Conservation (phyloP, 108 stramenopile genomes). For the Nitzschia sp. region DNA sequence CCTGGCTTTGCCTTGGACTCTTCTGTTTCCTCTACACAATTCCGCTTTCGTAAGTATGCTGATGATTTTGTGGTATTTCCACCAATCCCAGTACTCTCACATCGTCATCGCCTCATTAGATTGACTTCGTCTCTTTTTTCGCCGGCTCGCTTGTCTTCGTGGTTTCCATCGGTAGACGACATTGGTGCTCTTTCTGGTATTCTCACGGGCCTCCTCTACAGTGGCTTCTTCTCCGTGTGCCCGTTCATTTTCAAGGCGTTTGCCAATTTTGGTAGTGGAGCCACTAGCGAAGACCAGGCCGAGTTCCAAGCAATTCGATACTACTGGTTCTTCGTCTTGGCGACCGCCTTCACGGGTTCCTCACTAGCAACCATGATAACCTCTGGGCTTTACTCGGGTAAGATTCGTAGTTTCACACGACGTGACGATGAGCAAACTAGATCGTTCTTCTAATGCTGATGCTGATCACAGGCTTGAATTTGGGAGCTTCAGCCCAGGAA, state of each 20-base stretch:
- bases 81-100: background rate
- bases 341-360: slow-evolving; percentile 75
- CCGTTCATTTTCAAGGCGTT: slow-evolving; percentile 86
- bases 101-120: background rate
- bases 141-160: background rate
- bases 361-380: slow-evolving; percentile 62
- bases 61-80: background rate
- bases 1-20: slow-evolving; percentile 44
- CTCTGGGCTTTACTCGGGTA: slow-evolving; percentile 22
- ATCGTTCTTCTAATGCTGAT: slow-evolving; percentile 13
- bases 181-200: slow-evolving; percentile 44
- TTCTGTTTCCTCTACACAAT: slow-evolving; percentile 78
- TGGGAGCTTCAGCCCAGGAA: slow-evolving; percentile 7
- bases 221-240: slow-evolving; percentile 69
- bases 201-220: slow-evolving; percentile 61
- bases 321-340: slow-evolving; percentile 56
- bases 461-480: slow-evolving; percentile 11
- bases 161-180: slow-evolving; percentile 8
- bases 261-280: slow-evolving; percentile 75
- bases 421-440: too few species aligned
- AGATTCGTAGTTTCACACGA: too few species aligned
- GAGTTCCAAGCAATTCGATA: slow-evolving; percentile 59
- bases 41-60: slow-evolving; percentile 52
- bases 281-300: slow-evolving; percentile 64
- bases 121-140: slow-evolving; percentile 12